A percentile compares a stretch with the other conserved stretches of the same genome.
These are phyloP conservation scores for Picochlorum sp. DNA, from an alignment of 139 green algal species.

Conservation along the genomic window DNA sequence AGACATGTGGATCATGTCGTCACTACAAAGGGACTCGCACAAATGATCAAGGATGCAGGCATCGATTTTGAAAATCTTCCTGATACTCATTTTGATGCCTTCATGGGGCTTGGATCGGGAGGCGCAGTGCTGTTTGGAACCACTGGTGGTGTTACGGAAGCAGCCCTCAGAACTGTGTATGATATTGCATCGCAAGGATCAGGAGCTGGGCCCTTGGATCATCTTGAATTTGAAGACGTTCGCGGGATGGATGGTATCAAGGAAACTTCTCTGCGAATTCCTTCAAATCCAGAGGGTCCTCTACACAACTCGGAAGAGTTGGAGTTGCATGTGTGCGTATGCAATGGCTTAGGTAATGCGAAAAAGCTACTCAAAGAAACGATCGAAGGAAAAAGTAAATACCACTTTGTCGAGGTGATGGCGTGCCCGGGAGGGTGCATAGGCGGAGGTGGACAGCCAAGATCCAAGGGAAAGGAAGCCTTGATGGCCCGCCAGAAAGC, in stretches of 20 bases:
- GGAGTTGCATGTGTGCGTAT: conserved; percentile 45
- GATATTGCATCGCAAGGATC: conserved; percentile 30
- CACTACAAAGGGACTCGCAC: conserved; percentile 2
- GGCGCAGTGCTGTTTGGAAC: conserved; percentile 52
- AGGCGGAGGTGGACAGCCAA: conserved; percentile 55
- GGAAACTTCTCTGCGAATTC: conserved; percentile 39
- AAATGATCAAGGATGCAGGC: conserved; percentile 37
- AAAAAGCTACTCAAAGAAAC: conserved; percentile 56
- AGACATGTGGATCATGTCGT: conserved; percentile 21
- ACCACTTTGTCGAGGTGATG: conserved; percentile 59
- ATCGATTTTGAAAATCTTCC: conserved; percentile 45
- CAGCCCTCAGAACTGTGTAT: conserved; percentile 57
- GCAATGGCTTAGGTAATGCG: conserved; percentile 63
- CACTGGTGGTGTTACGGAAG: conserved; percentile 67
- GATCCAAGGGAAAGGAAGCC: conserved; percentile 45
- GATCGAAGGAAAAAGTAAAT: conserved; percentile 15
- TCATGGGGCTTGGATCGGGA: conserved; percentile 41
- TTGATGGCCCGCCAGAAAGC: conserved; percentile 45
- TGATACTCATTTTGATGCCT: conserved; percentile 38
- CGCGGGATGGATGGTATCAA: conserved; percentile 58
- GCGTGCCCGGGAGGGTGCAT: conserved; percentile 46
- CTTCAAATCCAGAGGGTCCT: conserved; percentile 21
- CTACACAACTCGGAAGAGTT: conserved; percentile 28
- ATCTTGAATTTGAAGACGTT: conserved; percentile 28
- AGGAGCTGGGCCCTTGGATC: conserved; percentile 15